Conservation (phyloP, 441 rosid genomes). For the Erodium trifolium region DNA sequence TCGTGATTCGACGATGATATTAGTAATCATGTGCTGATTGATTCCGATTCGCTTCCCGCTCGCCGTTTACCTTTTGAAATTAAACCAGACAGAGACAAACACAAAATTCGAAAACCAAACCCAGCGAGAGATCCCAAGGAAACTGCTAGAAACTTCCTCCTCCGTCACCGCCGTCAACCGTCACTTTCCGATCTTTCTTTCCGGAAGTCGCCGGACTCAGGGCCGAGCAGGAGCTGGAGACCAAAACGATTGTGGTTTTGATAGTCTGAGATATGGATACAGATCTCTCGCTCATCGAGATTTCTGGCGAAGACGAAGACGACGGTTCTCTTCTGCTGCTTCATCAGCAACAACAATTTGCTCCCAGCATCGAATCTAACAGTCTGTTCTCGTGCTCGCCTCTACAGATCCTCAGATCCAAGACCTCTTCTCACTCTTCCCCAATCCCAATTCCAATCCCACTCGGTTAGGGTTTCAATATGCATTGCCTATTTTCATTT, state of each 20-base stretch:
- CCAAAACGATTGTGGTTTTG: neutral
- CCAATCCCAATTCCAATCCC: conserved; percentile 15
- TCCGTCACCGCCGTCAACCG: neutral
- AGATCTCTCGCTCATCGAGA: conserved; percentile 10
- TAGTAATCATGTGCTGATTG: neutral
- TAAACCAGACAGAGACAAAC: conserved; percentile 1
- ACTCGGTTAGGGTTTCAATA: conserved; percentile 29
- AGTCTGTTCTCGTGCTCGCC: conserved; percentile 59
- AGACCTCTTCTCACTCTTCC: conserved; percentile 20
- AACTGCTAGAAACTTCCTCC: conserved; percentile 1
- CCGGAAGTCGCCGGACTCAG: neutral
- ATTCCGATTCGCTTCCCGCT: conserved; percentile 4
- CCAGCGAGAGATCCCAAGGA: conserved; percentile 5
- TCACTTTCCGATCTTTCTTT: neutral
- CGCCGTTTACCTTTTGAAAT: conserved; percentile 10
- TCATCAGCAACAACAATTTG: conserved; percentile 5
- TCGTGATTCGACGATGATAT: neutral
- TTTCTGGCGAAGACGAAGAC: conserved; percentile 7
- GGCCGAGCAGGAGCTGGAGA: neutral
- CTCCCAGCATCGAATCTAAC: conserved; percentile 19
- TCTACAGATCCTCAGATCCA: conserved; percentile 47
- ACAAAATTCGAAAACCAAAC: neutral
- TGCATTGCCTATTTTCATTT: neutral
- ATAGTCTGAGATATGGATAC: neutral
- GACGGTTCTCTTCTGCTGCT: neutral